These are phyloP conservation scores for Aspergillus sergii DNA, from an alignment of 2,329 filamentous ascomycete species.

Conservation along the genomic window DNA sequence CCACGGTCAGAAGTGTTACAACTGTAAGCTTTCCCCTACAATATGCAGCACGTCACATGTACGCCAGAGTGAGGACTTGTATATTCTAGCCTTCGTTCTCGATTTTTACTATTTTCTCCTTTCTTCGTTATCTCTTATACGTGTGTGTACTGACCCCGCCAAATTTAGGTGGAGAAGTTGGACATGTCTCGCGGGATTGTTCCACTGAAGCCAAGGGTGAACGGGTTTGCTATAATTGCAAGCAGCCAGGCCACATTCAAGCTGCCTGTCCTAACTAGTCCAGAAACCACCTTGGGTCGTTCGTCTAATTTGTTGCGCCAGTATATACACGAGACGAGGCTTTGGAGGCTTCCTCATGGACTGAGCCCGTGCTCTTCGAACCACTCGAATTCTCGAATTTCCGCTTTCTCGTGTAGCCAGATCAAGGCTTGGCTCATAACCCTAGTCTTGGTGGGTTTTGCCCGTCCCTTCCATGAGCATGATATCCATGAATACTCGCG, in stretches of 20 bases:
- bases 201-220: slow-evolving; percentile 86
- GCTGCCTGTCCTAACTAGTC: slow-evolving; percentile 83
- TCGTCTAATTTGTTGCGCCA: slow-evolving; percentile 29
- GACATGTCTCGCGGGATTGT: slow-evolving; percentile 95
- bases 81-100: neutral
- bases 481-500: slow-evolving; percentile 20
- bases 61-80: neutral
- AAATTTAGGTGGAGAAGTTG: slow-evolving; percentile 72
- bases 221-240: slow-evolving; percentile 98
- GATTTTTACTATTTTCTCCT: neutral
- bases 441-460: slow-evolving; percentile 26
- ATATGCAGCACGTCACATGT: neutral
- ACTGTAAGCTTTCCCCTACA: slow-evolving; percentile 63
- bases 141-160: slow-evolving; percentile 3
- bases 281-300: slow-evolving; percentile 22
- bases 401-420: slow-evolving; percentile 27
- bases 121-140: neutral
- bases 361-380: slow-evolving; percentile 22
- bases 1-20: slow-evolving; percentile 99
- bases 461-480: slow-evolving; percentile 19
- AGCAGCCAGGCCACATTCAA: slow-evolving; percentile 87
- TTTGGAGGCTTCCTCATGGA: slow-evolving; percentile 14
- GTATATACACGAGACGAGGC: slow-evolving; percentile 22
- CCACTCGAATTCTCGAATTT: slow-evolving; percentile 28
- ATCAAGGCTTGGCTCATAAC: slow-evolving; percentile 22